These are phyloP conservation scores for Cryptococcus sp. DNA, from an alignment of 1,284 basidiomycete species.

Conservation along the genomic window DNA sequence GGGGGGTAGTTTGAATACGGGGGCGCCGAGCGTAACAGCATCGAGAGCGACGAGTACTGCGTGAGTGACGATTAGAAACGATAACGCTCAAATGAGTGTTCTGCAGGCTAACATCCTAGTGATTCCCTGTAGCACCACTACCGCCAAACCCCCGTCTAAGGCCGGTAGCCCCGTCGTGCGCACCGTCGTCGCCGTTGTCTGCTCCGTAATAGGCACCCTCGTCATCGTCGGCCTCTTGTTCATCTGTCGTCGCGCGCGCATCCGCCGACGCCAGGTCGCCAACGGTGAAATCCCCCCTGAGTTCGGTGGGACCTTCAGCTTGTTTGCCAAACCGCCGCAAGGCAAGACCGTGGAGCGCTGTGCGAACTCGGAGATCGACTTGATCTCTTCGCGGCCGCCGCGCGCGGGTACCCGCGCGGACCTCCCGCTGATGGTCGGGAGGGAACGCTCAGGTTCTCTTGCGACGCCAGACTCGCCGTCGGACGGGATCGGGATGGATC, in stretches of 20 bases:
- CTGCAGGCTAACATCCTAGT: too few relatives aligned
- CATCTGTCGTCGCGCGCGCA: conserved; percentile 40
- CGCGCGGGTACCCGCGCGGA: neutral
- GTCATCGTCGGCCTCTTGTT: conserved; percentile 48
- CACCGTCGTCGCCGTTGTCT: conserved; percentile 57
- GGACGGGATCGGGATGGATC: neutral
- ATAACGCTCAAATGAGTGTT: neutral
- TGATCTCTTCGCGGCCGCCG: conserved; percentile 10
- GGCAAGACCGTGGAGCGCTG: neutral
- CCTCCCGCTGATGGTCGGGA: too few relatives aligned
- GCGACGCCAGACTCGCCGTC: too few relatives aligned
- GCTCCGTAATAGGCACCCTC: conserved; percentile 50
- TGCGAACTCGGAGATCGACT: conserved; percentile 17
- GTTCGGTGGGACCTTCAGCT: neutral
- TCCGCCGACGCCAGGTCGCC: conserved; percentile 9
- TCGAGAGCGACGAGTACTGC: neutral
- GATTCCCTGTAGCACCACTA: neutral
- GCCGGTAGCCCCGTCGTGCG: conserved; percentile 49
- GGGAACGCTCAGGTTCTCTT: too few relatives aligned
- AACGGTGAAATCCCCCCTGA: neutral
- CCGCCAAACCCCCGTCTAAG: neutral
- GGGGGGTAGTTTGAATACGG: conserved; percentile 12
- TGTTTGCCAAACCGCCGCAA: neutral
- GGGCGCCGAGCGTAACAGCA: conserved; percentile 36
- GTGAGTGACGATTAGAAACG: neutral